phyloP scores from a whole-genome alignment of 2,329 filamentous ascomycete genomes.

The Endoconidiophora polonica region DNA sequence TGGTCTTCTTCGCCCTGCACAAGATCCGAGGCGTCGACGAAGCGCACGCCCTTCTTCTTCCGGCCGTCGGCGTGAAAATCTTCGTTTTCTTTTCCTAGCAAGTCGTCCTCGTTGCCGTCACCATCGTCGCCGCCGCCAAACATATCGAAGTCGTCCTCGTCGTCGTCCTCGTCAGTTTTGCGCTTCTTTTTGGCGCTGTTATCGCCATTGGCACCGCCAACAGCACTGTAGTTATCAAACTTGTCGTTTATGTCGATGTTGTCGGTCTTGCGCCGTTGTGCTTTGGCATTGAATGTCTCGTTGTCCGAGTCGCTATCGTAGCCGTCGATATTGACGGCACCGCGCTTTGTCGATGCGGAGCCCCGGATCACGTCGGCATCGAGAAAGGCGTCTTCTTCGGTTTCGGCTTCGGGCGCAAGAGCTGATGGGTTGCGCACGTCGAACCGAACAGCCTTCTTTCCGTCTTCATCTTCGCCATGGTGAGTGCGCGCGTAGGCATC shows the following conservation, averaged over 20 bases:
- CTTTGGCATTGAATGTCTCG: conserved; percentile 68
- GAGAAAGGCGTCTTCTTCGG: conserved; percentile 56
- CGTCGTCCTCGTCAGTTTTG: conserved; percentile 22
- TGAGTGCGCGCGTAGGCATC: conserved; percentile 67
- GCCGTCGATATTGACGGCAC: conserved; percentile 88
- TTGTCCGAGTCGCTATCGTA: conserved; percentile 92
- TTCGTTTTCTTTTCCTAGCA: conserved; percentile 14
- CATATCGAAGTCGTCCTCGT: conserved; percentile 64
- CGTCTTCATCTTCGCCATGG: conserved; percentile 38
- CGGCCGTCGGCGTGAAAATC: conserved; percentile 29
- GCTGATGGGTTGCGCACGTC: conserved; percentile 89
- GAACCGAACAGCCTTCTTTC: conserved; percentile 58
- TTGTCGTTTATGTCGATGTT: conserved; percentile 18
- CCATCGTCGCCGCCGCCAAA: conserved; percentile 56
- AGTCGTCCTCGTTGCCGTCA: conserved; percentile 23
- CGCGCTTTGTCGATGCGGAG: conserved; percentile 62
- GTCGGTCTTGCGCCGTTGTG: conserved; percentile 36
- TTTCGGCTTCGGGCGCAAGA: conserved; percentile 64
- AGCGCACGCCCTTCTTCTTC: conserved; percentile 45
- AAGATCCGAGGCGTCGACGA: conserved; percentile 46
- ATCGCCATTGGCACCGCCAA: conserved; percentile 23
- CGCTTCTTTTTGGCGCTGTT: conserved; percentile 18
- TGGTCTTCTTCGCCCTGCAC: conserved; percentile 54
- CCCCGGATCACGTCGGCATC: conserved; percentile 88
- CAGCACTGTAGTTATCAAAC: conserved; percentile 37